Evolutionary conservation across 2,329 filamentous ascomycete species (phyloP).

Genomic region (Pseudopyricularia cyperi): DNA sequence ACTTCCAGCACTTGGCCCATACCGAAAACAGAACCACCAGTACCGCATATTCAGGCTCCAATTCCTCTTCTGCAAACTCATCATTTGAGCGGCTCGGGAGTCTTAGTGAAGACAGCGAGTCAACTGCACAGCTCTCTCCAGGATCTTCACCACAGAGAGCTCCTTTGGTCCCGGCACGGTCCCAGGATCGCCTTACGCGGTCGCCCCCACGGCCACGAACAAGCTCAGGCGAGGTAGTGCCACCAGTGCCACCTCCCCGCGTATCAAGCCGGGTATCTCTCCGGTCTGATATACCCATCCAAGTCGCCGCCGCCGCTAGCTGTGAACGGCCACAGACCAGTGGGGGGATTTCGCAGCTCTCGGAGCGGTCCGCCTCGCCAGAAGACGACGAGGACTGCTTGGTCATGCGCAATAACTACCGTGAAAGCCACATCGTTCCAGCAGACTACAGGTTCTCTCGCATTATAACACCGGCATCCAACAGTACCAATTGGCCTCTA

Average conservation of each 20-base stretch:
- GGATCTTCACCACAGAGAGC: conserved; percentile 5
- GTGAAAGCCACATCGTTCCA: conserved; percentile 3
- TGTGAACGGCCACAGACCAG: conserved; percentile 31
- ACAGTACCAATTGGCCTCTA: conserved; percentile 31
- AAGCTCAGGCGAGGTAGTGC: conserved; percentile 22
- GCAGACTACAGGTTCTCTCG: conserved; percentile 19
- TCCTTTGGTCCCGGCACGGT: conserved; percentile 28
- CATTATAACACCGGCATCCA: conserved; percentile 23
- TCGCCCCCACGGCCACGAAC: conserved; percentile 34
- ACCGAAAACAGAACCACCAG: conserved; percentile 23
- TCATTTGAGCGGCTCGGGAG: conserved; percentile 27
- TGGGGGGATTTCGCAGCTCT: conserved; percentile 25
- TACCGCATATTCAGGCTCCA: too few species aligned
- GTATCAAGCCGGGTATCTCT: conserved; percentile 40
- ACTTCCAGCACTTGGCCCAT: conserved; percentile 53
- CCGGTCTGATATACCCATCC: conserved; percentile 28
- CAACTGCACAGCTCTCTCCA: background rate
- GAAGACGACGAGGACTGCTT: conserved; percentile 10
- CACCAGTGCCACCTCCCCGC: conserved; percentile 36
- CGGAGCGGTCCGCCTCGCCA: conserved; percentile 1
- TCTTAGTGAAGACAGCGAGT: conserved; percentile 4
- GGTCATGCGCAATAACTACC: conserved; percentile 1
- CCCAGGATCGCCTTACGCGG: conserved; percentile 34
- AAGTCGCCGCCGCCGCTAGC: conserved; percentile 15
- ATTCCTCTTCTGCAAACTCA: conserved; percentile 28